phyloP scores from a whole-genome alignment of 495 filamentous ascomycete genomes.

The Hyaloscypha hepaticicola region DNA sequence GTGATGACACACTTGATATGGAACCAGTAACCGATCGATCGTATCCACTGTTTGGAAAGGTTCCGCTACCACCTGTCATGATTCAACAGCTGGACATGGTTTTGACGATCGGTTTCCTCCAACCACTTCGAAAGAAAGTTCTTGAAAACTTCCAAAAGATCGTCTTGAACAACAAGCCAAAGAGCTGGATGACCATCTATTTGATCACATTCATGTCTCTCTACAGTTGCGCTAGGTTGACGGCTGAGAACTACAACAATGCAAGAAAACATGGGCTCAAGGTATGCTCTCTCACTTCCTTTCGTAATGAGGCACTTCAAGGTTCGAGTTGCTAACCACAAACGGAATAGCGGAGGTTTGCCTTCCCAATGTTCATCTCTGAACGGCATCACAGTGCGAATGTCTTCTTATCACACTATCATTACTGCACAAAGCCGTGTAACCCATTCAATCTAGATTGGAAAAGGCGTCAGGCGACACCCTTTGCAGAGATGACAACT shows the following conservation, averaged over 20 bases:
- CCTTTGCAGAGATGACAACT: slow-evolving; percentile 14
- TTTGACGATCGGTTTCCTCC: slow-evolving; percentile 47
- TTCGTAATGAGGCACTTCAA: not conserved
- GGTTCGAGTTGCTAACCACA: not conserved
- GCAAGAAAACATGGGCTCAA: slow-evolving; percentile 52
- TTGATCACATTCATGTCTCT: slow-evolving; percentile 57
- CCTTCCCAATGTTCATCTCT: slow-evolving; percentile 48
- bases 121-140: slow-evolving; percentile 52
- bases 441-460: slow-evolving; percentile 7
- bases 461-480: not conserved
- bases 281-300: slow-evolving; percentile 32
- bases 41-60: slow-evolving; percentile 49
- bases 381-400: slow-evolving; percentile 55
- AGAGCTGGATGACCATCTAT: slow-evolving; percentile 58
- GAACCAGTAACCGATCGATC: slow-evolving; percentile 44
- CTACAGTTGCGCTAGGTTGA: slow-evolving; percentile 56
- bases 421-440: slow-evolving; percentile 53
- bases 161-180: slow-evolving; percentile 50
- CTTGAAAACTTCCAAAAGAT: slow-evolving; percentile 56
- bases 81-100: slow-evolving; percentile 59
- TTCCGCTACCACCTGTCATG: slow-evolving; percentile 59
- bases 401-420: slow-evolving; percentile 56
- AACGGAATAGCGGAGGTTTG: slow-evolving; percentile 44
- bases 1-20: slow-evolving; percentile 55
- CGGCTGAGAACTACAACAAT: slow-evolving; percentile 55